phyloP scores from a whole-genome alignment of 139 green algal genomes.

The Zygnema circumcarinatum region DNA sequence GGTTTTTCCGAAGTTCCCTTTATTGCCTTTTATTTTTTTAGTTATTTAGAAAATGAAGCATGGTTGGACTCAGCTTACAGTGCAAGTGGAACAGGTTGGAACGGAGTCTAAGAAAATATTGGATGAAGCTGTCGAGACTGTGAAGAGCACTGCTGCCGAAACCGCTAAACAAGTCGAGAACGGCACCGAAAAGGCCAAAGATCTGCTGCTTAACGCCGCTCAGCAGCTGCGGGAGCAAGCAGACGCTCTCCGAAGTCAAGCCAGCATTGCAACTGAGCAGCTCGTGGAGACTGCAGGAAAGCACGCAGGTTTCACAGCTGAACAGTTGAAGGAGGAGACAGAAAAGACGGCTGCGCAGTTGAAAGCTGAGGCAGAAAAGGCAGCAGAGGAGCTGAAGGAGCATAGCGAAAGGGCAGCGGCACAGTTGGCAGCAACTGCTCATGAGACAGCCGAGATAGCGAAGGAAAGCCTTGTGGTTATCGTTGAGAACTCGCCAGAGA shows the following conservation, averaged over 20 bases:
- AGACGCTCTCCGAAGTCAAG: not conserved
- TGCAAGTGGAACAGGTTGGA: not conserved
- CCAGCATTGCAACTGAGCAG: not conserved
- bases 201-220: not conserved
- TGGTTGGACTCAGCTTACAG: too few species aligned
- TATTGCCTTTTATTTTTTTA: too few species aligned
- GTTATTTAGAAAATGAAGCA: too few species aligned
- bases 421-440: not conserved
- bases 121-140: not conserved
- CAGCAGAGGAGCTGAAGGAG: not conserved
- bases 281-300: not conserved
- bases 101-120: not conserved
- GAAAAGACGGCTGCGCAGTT: not conserved
- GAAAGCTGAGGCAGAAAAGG: not conserved
- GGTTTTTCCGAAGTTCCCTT: too few species aligned
- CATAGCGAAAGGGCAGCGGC: not conserved
- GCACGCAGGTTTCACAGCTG: not conserved
- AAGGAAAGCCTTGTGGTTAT: slow-evolving; percentile 26
- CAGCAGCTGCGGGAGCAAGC: not conserved
- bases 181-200: not conserved
- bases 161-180: not conserved
- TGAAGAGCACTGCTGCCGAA: not conserved
- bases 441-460: slow-evolving; percentile 42
- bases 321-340: slow-evolving; percentile 4
- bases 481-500: slow-evolving; percentile 31